Conservation (phyloP, 2,329 filamentous ascomycete genomes). For the Ophiocordyceps camponoti-floridani region DNA sequence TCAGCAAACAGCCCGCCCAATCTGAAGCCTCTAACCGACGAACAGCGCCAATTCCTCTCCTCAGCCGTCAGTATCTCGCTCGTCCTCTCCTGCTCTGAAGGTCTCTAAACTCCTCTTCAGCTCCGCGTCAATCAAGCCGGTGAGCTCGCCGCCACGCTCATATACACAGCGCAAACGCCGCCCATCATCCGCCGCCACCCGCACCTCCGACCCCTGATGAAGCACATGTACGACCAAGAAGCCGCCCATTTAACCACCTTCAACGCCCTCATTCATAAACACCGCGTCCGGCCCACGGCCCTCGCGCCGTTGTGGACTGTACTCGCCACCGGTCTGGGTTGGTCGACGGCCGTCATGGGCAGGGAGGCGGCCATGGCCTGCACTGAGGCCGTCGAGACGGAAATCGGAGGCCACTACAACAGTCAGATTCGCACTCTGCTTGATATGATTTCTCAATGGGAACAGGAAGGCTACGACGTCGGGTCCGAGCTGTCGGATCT, state of each 20-base stretch:
- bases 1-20: constrained; percentile 6
- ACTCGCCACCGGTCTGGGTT: constrained; percentile 66
- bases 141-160: constrained; percentile 88
- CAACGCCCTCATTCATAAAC: constrained; percentile 64
- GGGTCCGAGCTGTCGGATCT: constrained; percentile 61
- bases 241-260: constrained; percentile 73
- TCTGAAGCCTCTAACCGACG: constrained; percentile 44
- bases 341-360: constrained; percentile 77
- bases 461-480: constrained; percentile 60
- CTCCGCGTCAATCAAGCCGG: constrained; percentile 95
- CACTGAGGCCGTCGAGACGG: constrained; percentile 94
- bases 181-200: constrained; percentile 65
- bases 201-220: constrained; percentile 77
- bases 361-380: constrained; percentile 96
- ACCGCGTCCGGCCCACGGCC: constrained; percentile 79
- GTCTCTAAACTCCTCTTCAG: constrained; percentile 16
- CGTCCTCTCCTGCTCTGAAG: background rate
- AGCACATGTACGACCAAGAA: constrained; percentile 97
- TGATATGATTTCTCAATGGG: constrained; percentile 62
- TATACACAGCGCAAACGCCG: constrained; percentile 80
- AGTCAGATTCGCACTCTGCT: constrained; percentile 69
- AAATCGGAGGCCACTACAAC: constrained; percentile 94
- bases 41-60: constrained; percentile 59
- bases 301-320: constrained; percentile 83
- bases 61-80: constrained; percentile 36